Evolutionary conservation across 805 yeast genomes (phyloP).

Genomic region (Wickerhamiella hasegawae): DNA sequence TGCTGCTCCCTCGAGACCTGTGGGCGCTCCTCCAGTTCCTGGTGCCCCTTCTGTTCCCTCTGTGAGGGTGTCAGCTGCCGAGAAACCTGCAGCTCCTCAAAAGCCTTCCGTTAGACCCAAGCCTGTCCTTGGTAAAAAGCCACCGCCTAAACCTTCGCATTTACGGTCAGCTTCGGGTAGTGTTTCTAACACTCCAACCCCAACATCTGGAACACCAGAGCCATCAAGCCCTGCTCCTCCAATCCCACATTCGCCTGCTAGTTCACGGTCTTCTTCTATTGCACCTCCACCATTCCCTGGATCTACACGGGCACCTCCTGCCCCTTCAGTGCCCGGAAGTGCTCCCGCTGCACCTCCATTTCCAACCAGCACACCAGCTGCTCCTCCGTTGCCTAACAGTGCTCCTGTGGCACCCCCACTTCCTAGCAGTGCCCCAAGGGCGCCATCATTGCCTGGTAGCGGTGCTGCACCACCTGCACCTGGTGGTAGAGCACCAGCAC

Average conservation of each 20-base stretch:
- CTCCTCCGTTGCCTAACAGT: too few relatives aligned
- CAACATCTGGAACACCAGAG: background rate
- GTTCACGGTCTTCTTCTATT: background rate
- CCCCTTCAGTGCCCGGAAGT: conserved; percentile 1
- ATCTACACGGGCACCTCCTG: background rate
- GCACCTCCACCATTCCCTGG: background rate
- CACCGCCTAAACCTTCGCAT: background rate
- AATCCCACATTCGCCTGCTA: background rate
- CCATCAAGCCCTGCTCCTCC: conserved; percentile 2
- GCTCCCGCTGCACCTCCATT: conserved; percentile 6
- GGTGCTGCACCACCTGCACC: conserved; percentile 1
- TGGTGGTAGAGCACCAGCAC: conserved; percentile 11
- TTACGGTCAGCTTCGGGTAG: background rate
- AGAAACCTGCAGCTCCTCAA: background rate
- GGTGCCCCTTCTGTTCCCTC: background rate
- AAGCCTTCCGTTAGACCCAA: background rate
- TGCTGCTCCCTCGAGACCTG: conserved; percentile 1
- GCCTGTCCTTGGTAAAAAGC: background rate
- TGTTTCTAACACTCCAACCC: background rate
- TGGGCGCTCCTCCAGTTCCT: conserved; percentile 6
- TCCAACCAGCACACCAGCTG: background rate
- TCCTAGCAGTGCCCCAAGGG: background rate
- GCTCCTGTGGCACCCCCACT: conserved; percentile 1
- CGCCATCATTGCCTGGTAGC: background rate
- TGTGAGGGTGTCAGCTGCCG: background rate